Evolutionary conservation across 495 filamentous ascomycete species (phyloP), one percentile per base, ranked within the genome.

Genomic region (Penicillium ochrochloron): DNA sequence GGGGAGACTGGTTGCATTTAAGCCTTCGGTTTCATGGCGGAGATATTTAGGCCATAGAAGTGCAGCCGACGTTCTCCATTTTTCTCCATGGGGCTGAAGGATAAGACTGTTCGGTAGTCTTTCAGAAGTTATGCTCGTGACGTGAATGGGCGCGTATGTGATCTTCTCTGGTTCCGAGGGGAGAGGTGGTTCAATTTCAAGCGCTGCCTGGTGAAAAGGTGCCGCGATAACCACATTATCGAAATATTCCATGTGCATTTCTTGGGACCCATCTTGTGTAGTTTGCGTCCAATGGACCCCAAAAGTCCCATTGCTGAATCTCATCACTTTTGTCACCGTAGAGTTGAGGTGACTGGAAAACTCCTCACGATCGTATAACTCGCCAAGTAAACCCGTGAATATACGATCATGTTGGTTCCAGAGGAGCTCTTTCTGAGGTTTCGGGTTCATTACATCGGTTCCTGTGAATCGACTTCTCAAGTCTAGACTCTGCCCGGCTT

Each of bases 121-220:
- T 19, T 31, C 5, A 10, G 58, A 50, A 19, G 51, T 51, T 17
- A 60, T 27, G 19, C 46, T 42, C n/a, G 58, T 60, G 6, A 35
- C 58, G 31, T 60, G 44, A 12, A 60, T 15, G 5, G 58, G 44
- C 6, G 10, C 31, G 33, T 60, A 60, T 7, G 17, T 23, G 27
- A 60, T 60, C 42, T 39, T 15, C 19, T 48, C n/a, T 3, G 58
- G 58, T 11, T 19, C 11, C 7, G 8, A 37, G 5, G 42, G 17
- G 5, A 60, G 58, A 5, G 58, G 58, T 23, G 42, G 58, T 15
- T 51, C 44, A 27, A 60, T 21, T 2, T 60, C 29, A 31, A 60
- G 44, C n/a, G 21, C 44, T 12, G 58, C 23, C 19, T 60, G 58
- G 41, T 35, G 27, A 33, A 60, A 60, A 50, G 58, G 27, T 34